Percentiles rank a stretch among this genome's conserved stretches.
Conservation (phyloP, 129 eudicot genomes). For the Cynara cardunculus region DNA sequence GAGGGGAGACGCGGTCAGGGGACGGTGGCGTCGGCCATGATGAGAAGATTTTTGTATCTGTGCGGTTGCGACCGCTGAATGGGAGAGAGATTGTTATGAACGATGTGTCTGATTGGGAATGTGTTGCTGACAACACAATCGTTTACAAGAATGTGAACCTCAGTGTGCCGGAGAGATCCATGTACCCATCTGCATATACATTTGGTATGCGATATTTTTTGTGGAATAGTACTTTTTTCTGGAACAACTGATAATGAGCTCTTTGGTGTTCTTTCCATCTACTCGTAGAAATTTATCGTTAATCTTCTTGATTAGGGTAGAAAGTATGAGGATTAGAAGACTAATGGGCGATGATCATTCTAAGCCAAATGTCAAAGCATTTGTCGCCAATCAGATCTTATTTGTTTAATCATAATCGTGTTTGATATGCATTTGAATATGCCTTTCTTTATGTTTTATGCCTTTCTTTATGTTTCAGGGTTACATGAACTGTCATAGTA, state of each 20-base stretch:
- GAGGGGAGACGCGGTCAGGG: slow-evolving; percentile 36
- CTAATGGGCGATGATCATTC: neutral
- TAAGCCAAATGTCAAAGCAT: neutral
- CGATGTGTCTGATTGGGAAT: slow-evolving; percentile 91
- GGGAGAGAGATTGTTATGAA: slow-evolving; percentile 57
- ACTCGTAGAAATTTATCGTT: neutral
- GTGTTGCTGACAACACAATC: slow-evolving; percentile 59
- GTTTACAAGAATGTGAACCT: slow-evolving; percentile 51
- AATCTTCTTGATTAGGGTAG: neutral
- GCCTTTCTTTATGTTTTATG: neutral
- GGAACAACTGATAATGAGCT: neutral
- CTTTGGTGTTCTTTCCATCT: neutral
- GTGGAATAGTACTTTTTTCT: neutral
- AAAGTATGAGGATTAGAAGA: neutral
- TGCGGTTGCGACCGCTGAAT: slow-evolving; percentile 84
- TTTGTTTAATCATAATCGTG: neutral
- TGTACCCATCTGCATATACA: slow-evolving; percentile 77
- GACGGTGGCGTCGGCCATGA: slow-evolving; percentile 21
- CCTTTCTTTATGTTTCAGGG: neutral
- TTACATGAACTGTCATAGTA: neutral
- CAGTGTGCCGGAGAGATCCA: slow-evolving; percentile 54
- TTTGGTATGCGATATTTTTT: slow-evolving; percentile 49
- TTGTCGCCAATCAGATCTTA: neutral
- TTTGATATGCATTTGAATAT: neutral
- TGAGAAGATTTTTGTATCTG: slow-evolving; percentile 81